These are phyloP conservation scores for Pseudopyrenochaeta lycopersici DNA, from an alignment of 2,329 filamentous ascomycete species.

Conservation along the genomic window DNA sequence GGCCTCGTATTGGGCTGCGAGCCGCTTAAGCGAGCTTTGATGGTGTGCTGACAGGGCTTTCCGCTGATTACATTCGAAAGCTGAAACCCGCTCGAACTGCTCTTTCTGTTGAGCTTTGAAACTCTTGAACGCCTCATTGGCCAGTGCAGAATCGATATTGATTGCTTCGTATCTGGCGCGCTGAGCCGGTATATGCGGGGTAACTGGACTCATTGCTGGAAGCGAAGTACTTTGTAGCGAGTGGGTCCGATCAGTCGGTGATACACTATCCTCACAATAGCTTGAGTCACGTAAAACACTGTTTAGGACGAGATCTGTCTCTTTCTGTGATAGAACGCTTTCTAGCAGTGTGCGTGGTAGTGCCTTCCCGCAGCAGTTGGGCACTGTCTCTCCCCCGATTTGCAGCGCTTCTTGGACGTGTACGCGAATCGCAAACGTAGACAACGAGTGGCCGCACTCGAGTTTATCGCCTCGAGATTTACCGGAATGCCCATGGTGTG, in stretches of 20 bases:
- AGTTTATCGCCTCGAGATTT: slow-evolving; percentile 36
- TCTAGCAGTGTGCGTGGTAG: slow-evolving; percentile 53
- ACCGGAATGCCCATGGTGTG: slow-evolving; percentile 33
- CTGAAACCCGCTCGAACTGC: slow-evolving; percentile 39
- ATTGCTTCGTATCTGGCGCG: slow-evolving; percentile 23
- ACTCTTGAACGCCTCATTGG: slow-evolving; percentile 36
- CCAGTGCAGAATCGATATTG: slow-evolving; percentile 29
- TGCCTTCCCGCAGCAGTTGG: slow-evolving; percentile 52
- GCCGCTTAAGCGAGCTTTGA: slow-evolving; percentile 27
- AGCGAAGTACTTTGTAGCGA: slow-evolving; percentile 7
- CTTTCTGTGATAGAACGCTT: slow-evolving; percentile 48
- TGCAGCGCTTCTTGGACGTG: slow-evolving; percentile 48
- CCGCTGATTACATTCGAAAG: slow-evolving; percentile 44
- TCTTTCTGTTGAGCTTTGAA: slow-evolving; percentile 40
- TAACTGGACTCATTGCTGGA: slow-evolving; percentile 14
- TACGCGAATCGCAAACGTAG: slow-evolving; percentile 34
- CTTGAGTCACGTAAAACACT: slow-evolving; percentile 29
- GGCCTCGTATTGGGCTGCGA: slow-evolving; percentile 30
- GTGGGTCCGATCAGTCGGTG: slow-evolving; percentile 28
- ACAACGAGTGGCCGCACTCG: slow-evolving; percentile 43
- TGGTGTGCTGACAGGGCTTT: slow-evolving; percentile 40
- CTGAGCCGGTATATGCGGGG: slow-evolving; percentile 13
- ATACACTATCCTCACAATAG: slow-evolving; percentile 37
- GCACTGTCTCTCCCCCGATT: slow-evolving; percentile 40
- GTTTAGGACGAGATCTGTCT: slow-evolving; percentile 42